Conservation (phyloP, 1,139 yeast genomes). For the Lodderomyces jiufengensis region DNA sequence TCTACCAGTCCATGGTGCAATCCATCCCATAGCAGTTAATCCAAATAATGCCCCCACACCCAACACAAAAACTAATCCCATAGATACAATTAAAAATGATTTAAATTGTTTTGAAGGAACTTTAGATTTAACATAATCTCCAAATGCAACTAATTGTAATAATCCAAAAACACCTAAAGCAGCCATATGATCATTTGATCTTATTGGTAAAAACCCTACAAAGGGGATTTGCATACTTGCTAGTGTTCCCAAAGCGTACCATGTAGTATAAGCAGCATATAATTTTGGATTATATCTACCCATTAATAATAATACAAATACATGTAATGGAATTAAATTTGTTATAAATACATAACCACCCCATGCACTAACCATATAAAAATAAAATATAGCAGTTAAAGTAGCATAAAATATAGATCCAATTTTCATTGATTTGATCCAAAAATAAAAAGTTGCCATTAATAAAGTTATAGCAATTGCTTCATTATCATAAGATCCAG, state of each 20-base stretch:
- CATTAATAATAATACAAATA: constrained; percentile 86
- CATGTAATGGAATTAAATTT: constrained; percentile 93
- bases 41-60: constrained; percentile 73
- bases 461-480: constrained; percentile 96
- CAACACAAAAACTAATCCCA: constrained; percentile 50
- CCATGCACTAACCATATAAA: constrained; percentile 99
- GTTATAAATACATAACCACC: constrained; percentile 99
- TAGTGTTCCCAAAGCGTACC: constrained; percentile 95
- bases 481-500: constrained; percentile 98
- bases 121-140: constrained; percentile 73
- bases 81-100: constrained; percentile 61
- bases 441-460: constrained; percentile 92
- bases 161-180: constrained; percentile 97
- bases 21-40: constrained; percentile 85
- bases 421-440: constrained; percentile 90
- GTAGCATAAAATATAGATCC: constrained; percentile 89
- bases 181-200: constrained; percentile 98
- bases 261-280: constrained; percentile 90
- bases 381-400: constrained; percentile 82
- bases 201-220: constrained; percentile 94
- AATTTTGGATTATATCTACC: constrained; percentile 84
- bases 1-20: constrained; percentile 99
- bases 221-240: constrained; percentile 99
- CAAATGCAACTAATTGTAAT: constrained; percentile 84
- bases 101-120: constrained; percentile 75